Percentiles rank a stretch among this genome's conserved stretches.
Evolutionary conservation across 2,329 filamentous ascomycete genomes (phyloP).

Genomic region (Aspergillus alliaceus): DNA sequence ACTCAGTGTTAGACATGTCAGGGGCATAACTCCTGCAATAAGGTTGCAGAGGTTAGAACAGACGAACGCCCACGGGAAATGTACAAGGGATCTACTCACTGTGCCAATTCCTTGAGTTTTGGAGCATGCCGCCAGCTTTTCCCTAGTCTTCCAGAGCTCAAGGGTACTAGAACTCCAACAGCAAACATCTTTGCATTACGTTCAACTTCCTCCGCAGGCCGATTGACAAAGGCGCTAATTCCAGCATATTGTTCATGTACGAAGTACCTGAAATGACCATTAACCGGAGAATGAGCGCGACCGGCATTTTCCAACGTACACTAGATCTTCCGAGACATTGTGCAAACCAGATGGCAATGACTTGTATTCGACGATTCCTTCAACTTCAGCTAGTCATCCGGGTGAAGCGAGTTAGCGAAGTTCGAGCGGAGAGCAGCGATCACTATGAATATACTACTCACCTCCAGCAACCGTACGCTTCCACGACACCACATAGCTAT

Average conservation of each 20-base stretch:
- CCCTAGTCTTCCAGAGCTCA: constrained; percentile 82
- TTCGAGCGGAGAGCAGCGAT: constrained; percentile 3
- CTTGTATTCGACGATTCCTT: constrained; percentile 93
- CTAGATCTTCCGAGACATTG: constrained; percentile 79
- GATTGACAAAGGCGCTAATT: constrained; percentile 87
- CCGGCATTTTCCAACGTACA: constrained; percentile 41
- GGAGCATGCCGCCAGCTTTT: constrained; percentile 87
- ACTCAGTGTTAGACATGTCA: constrained; percentile 61
- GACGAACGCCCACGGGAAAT: not conserved
- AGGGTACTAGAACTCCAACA: constrained; percentile 81
- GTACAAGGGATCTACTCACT: constrained; percentile 47
- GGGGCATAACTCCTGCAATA: constrained; percentile 56
- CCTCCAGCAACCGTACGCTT: constrained; percentile 70
- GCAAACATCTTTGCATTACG: constrained; percentile 92
- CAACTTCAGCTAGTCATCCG: constrained; percentile 56
- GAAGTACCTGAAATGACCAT: constrained; percentile 71
- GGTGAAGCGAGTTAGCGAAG: constrained; percentile 19
- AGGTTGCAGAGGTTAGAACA: constrained; percentile 12
- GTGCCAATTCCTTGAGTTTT: constrained; percentile 70
- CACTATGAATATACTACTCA: constrained; percentile 35
- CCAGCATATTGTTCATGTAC: constrained; percentile 82
- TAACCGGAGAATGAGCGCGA: constrained; percentile 9
- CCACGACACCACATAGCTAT: constrained; percentile 81
- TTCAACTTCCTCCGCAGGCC: constrained; percentile 72
- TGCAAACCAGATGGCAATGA: constrained; percentile 91